Percentiles rank a stretch among this genome's conserved stretches.
Conservation (phyloP, 805 yeast genomes). For the Candida coquimbonensis region DNA sequence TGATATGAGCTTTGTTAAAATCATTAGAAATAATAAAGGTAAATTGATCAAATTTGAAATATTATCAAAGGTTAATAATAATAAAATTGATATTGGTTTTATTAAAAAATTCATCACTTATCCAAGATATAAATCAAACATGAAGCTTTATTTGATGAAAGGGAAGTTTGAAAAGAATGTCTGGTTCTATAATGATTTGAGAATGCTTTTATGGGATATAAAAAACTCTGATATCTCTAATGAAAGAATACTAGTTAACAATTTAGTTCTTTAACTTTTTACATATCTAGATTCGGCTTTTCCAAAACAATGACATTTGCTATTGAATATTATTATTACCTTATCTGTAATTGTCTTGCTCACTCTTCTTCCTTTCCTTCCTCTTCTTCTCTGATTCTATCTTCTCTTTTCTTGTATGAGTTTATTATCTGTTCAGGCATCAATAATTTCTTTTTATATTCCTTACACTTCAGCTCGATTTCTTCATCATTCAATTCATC, state of each 20-base stretch:
- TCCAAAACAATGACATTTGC: not conserved
- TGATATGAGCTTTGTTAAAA: conserved; percentile 29
- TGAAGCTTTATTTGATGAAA: conserved; percentile 31
- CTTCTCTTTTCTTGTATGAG: conserved; percentile 10
- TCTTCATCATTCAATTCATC: conserved; percentile 29
- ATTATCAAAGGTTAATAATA: conserved; percentile 10
- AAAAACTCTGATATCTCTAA: conserved; percentile 12
- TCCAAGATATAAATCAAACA: conserved; percentile 38
- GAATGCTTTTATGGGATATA: conserved; percentile 25
- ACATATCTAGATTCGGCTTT: not conserved
- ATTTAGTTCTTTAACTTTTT: conserved; percentile 9
- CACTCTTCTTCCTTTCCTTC: not conserved
- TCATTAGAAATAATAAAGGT: conserved; percentile 33
- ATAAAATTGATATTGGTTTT: conserved; percentile 14
- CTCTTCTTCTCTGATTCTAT: conserved; percentile 3
- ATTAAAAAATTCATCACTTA: conserved; percentile 34
- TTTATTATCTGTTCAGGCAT: conserved; percentile 6
- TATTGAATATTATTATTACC: no score
- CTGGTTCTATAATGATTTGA: conserved; percentile 24
- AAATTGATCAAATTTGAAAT: conserved; percentile 32
- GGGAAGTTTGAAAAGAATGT: conserved; percentile 19
- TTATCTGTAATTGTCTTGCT: not conserved
- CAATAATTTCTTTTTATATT: conserved; percentile 21
- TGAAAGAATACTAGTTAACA: conserved; percentile 21
- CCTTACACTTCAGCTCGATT: conserved; percentile 26